Conservation (phyloP, 257 asterid genomes). For the Parsonsia alboflavescens region DNA sequence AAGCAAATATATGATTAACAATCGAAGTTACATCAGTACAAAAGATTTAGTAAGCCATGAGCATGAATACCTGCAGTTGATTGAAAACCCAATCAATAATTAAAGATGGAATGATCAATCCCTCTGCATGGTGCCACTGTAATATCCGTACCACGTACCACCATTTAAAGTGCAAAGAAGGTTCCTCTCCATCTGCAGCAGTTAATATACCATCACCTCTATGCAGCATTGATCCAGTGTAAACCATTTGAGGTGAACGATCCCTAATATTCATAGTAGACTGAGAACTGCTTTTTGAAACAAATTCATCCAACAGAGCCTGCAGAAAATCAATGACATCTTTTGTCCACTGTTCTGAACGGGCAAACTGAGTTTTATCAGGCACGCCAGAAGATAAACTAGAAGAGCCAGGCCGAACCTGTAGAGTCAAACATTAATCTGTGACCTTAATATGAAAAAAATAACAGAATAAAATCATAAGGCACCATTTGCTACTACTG, state of each 20-base stretch:
- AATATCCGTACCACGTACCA: conserved; percentile 95
- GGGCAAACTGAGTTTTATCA: conserved; percentile 71
- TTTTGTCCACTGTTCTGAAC: conserved; percentile 98
- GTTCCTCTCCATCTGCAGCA: conserved; percentile 58
- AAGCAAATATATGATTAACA: conserved; percentile 17
- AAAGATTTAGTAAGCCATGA: not conserved
- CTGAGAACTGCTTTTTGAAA: conserved; percentile 56
- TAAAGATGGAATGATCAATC: conserved; percentile 79
- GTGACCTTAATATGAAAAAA: conserved; percentile 17
- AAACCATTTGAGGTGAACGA: conserved; percentile 60
- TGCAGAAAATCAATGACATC: conserved; percentile 92
- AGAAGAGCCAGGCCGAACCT: conserved; percentile 75
- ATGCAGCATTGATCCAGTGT: conserved; percentile 57
- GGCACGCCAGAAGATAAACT: conserved; percentile 65
- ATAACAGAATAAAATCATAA: conserved; percentile 8
- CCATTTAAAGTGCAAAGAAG: conserved; percentile 88
- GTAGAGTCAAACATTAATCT: conserved; percentile 34
- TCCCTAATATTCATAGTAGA: conserved; percentile 55
- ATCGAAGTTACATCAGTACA: not conserved
- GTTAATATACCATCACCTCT: conserved; percentile 48
- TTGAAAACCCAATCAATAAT: conserved; percentile 94
- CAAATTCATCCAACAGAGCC: conserved; percentile 78
- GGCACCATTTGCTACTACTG: not conserved
- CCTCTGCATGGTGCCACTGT: conserved; percentile 96
- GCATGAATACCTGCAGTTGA: conserved; percentile 79